Percentiles rank a stretch among this genome's conserved stretches.
phyloP scores from a whole-genome alignment of 2,329 filamentous ascomycete species.

The Orbilia quercus region DNA sequence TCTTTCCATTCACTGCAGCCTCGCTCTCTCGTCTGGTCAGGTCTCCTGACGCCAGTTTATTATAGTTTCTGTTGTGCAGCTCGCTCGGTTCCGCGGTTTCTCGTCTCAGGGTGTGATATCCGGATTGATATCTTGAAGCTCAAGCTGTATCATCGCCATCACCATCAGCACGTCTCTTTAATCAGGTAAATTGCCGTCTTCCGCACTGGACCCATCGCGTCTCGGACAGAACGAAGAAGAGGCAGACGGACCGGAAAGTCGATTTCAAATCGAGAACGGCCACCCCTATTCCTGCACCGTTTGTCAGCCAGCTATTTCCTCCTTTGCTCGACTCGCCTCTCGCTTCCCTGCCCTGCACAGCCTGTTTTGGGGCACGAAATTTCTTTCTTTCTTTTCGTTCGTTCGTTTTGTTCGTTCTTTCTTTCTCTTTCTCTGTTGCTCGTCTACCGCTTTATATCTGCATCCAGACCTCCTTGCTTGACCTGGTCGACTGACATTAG shows the following conservation, averaged over 20 bases:
- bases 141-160: slow-evolving; percentile 22
- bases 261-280: slow-evolving; percentile 29
- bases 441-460: slow-evolving; percentile 2
- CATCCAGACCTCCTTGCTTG: slow-evolving; percentile 19
- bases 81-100: slow-evolving; percentile 29
- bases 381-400: slow-evolving; percentile 18
- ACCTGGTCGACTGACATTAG: not conserved
- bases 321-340: slow-evolving; percentile 30
- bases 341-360: slow-evolving; percentile 34
- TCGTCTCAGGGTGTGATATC: slow-evolving; percentile 37
- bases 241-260: not conserved
- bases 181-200: slow-evolving; percentile 16
- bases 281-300: slow-evolving; percentile 54
- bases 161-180: not conserved
- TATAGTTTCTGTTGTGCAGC: slow-evolving; percentile 39
- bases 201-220: slow-evolving; percentile 8
- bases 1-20: not conserved
- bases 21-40: slow-evolving; percentile 18
- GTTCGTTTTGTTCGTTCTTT: not conserved
- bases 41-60: slow-evolving; percentile 34
- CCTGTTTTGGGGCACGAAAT: slow-evolving; percentile 25
- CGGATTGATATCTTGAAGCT: slow-evolving; percentile 24
- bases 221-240: not conserved
- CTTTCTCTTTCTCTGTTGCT: not conserved
- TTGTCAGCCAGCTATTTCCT: slow-evolving; percentile 47